A percentile compares a stretch with the other conserved stretches of the same genome.
These are phyloP conservation scores for Coemansia sp. DNA, from an alignment of 192 early-diverging fungal species.

Conservation along the genomic window DNA sequence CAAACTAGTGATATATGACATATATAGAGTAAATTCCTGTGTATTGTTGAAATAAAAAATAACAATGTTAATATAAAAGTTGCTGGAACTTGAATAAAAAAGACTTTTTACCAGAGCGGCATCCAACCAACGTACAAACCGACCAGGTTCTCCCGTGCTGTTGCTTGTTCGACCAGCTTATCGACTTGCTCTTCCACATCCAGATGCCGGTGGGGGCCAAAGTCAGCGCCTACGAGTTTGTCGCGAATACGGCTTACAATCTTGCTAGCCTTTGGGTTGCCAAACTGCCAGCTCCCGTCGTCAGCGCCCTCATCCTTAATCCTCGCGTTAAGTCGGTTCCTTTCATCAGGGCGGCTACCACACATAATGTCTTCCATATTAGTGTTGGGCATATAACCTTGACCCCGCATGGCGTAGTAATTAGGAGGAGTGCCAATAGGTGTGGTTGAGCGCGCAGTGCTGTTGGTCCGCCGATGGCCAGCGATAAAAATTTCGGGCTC, in stretches of 20 bases:
- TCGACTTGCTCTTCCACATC: conserved; percentile 90
- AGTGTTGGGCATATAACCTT: background rate
- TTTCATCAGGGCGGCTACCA: conserved; percentile 29
- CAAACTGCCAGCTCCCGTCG: conserved; percentile 42
- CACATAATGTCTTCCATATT: conserved; percentile 18
- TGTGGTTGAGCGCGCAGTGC: conserved; percentile 8
- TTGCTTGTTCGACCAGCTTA: conserved; percentile 89
- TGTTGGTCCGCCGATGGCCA: background rate
- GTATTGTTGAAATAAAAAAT: background rate
- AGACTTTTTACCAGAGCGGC: conserved; percentile 32
- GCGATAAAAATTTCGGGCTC: background rate
- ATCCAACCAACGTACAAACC: conserved; percentile 45
- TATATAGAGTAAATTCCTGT: too few relatives aligned
- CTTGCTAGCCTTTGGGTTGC: conserved; percentile 79
- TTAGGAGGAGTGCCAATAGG: background rate
- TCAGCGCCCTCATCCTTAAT: conserved; percentile 31
- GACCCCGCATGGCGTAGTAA: conserved; percentile 9
- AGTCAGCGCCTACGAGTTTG: conserved; percentile 96
- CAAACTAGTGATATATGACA: background rate
- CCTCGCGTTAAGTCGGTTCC: conserved; percentile 2
- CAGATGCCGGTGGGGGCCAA: conserved; percentile 78
- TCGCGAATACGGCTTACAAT: conserved; percentile 93
- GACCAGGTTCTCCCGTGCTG: conserved; percentile 84
- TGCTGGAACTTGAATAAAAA: background rate
- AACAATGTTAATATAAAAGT: background rate